Evolutionary conservation across 2,329 filamentous ascomycete species (phyloP).

Genomic region (Chrysoporthe austroafricana): DNA sequence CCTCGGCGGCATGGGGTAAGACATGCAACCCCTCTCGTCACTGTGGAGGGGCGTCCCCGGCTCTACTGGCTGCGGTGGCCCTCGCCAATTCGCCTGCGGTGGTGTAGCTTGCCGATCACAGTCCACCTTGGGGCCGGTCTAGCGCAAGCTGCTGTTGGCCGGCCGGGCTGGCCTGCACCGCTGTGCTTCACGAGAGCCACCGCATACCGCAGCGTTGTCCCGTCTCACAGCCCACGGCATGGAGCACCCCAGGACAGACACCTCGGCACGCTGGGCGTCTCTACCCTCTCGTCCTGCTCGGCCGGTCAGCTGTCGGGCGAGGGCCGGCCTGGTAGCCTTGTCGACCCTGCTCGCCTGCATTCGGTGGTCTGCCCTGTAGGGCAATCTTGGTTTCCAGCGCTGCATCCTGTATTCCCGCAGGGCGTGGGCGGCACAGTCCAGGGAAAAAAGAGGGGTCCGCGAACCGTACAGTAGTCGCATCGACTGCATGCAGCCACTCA

Average conservation of each 20-base stretch:
- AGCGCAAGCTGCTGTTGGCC: not conserved
- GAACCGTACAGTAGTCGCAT: not conserved
- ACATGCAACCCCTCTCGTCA: constrained; percentile 3
- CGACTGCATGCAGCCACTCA: constrained; percentile 5
- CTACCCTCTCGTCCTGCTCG: too few relatives aligned
- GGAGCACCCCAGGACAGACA: not conserved
- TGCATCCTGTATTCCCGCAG: not conserved
- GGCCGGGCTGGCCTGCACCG: not conserved
- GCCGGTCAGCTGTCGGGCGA: not conserved
- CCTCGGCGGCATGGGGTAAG: not conserved
- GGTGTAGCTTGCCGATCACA: constrained; percentile 5
- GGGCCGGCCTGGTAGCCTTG: not conserved
- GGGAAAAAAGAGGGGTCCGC: not conserved
- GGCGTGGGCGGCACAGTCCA: constrained; percentile 1
- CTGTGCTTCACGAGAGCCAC: not conserved
- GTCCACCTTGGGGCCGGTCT: constrained; percentile 3
- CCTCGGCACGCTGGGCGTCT: not conserved
- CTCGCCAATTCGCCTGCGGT: constrained; percentile 2
- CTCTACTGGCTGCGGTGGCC: constrained; percentile 6
- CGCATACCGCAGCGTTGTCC: not conserved
- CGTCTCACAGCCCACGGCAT: not conserved
- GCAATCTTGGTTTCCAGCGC: not conserved
- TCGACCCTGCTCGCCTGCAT: not conserved
- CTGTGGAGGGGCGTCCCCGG: not conserved
- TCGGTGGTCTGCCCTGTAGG: not conserved